Evolutionary conservation across 768 basidiomycete species (phyloP).

Genomic region (Rhizopogon salebrosus): DNA sequence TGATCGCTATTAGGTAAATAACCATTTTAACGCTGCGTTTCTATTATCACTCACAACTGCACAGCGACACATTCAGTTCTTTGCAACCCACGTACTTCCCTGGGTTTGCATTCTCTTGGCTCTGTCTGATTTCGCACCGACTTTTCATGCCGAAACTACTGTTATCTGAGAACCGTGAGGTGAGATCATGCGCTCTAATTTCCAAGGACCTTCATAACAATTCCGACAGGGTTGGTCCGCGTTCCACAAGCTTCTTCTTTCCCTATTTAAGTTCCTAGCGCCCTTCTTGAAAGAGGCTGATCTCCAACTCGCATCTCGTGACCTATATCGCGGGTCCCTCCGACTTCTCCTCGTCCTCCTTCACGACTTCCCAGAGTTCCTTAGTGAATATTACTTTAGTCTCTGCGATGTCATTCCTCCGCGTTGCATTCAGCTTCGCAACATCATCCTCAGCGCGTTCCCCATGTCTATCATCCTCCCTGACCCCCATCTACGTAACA

Average conservation of each 20-base stretch:
- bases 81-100: constrained; percentile 96
- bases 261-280: constrained; percentile 90
- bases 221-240: constrained; percentile 78
- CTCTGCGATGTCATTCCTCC: constrained; percentile 91
- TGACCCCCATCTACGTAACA: constrained; percentile 75
- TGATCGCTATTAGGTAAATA: constrained; percentile 81
- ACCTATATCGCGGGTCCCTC: constrained; percentile 86
- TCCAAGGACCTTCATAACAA: constrained; percentile 4
- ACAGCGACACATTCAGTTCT: constrained; percentile 91
- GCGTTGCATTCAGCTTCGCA: constrained; percentile 92
- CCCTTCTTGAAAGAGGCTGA: constrained; percentile 86
- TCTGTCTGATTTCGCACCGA: constrained; percentile 92
- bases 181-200: constrained; percentile 23
- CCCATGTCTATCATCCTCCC: constrained; percentile 77
- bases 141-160: constrained; percentile 97
- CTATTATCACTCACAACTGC: constrained; percentile 2
- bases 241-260: constrained; percentile 91
- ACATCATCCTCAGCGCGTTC: constrained; percentile 95
- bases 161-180: constrained; percentile 82
- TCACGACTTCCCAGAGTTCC: constrained; percentile 98
- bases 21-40: constrained; percentile 6
- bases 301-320: constrained; percentile 73
- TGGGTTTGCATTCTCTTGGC: constrained; percentile 97
- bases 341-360: constrained; percentile 91
- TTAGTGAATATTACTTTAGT: constrained; percentile 94